Evolutionary conservation across 2,329 filamentous ascomycete genomes (phyloP), one percentile per base, ranked within the genome.

Genomic region (Aureobasidium vineae): DNA sequence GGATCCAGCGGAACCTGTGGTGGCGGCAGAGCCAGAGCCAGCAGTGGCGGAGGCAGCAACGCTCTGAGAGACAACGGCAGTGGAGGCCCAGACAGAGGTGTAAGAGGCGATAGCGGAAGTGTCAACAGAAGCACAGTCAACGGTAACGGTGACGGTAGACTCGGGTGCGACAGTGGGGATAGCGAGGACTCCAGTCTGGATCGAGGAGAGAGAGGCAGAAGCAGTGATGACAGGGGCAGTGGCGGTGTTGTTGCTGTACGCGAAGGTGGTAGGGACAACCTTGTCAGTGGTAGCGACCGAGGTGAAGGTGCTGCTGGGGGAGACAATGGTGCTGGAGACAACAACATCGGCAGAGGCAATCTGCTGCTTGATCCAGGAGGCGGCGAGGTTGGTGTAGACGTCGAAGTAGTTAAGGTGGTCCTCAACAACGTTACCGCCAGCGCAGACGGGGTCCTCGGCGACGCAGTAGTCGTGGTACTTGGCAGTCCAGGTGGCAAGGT

Each of bases 341-440:
- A 41, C 59, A 26, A 54, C 53, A 26, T 64, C 65, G 26, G 68
- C 63, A 43, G 56, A 28, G 28, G 66, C 67, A 33, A 72, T 68
- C 67, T 61, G 72, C 16, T 63, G 68, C 49, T 71, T 71, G 38
- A 75, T 73, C 73, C 74, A 76, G 4, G 66, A 66, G 1, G 68
- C 74, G 7, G 73, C 73, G 23, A 71, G 67, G 11, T 68, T 65
- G 3, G 70, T 69, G 66, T 72, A 74, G 21, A 77, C 47, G 31
- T 77, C 72, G 66, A 79, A 79, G 66, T 79, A 79, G 69, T 77
- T 77, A 11, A 76, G 71, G 63, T 79, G 78, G 10, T 72, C 72
- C 10, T 72, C 72, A 2, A 74, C 71, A 3, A 70, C 71, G 28
- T 76, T 69, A 8, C 77, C 77, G 19, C 72, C 72, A 15, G 78